Percentiles rank a stretch among this genome's conserved stretches.
phyloP scores from a whole-genome alignment of 2,329 filamentous ascomycete genomes.

The Colletotrichum liaoningense region DNA sequence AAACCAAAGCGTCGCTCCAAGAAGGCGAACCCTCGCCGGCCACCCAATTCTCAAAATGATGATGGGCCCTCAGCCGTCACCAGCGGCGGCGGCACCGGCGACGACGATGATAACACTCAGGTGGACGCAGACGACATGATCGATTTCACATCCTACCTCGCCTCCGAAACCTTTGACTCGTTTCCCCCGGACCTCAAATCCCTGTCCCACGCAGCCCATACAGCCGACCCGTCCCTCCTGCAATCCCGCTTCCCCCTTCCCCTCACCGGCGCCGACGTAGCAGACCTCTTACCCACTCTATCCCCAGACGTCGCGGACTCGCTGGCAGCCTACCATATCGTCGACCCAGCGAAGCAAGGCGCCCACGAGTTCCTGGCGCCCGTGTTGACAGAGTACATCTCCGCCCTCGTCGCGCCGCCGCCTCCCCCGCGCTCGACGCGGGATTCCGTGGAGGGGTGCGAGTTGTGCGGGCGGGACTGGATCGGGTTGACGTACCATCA shows the following conservation, averaged over 20 bases:
- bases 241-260: constrained; percentile 68
- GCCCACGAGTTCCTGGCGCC: constrained; percentile 69
- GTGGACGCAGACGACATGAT: constrained; percentile 73
- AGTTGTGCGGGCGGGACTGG: constrained; percentile 81
- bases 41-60: not conserved
- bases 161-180: constrained; percentile 73
- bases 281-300: constrained; percentile 63
- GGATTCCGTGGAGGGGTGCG: constrained; percentile 67
- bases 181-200: constrained; percentile 72
- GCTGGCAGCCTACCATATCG: constrained; percentile 74
- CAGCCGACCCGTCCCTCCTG: constrained; percentile 62
- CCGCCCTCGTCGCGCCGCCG: constrained; percentile 67
- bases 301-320: constrained; percentile 74
- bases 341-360: constrained; percentile 52
- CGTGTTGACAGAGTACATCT: constrained; percentile 72
- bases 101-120: constrained; percentile 8
- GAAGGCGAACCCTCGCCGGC: constrained; percentile 30
- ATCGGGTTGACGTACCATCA: constrained; percentile 86
- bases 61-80: not conserved
- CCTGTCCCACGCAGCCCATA: constrained; percentile 69
- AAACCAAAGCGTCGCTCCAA: constrained; percentile 60
- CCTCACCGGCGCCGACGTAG: constrained; percentile 61
- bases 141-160: constrained; percentile 86
- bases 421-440: constrained; percentile 71
- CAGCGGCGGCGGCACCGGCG: not conserved